Conservation (phyloP, 1,284 basidiomycete genomes). For the Ceratobasidium sp. region DNA sequence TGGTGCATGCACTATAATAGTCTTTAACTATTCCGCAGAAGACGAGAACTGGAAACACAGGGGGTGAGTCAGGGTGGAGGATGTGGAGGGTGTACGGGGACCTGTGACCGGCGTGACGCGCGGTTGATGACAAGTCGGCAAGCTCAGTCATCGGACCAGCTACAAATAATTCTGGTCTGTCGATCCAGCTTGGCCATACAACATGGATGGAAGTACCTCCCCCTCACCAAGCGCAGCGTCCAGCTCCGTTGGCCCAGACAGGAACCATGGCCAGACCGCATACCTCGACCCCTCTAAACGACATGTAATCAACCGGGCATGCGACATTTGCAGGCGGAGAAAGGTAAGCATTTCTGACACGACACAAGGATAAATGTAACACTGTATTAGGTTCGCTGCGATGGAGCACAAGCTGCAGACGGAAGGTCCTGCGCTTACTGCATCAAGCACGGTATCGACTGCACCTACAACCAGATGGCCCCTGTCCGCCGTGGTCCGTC, state of each 20-base stretch:
- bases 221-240: constrained; percentile 9
- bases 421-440: constrained; percentile 34
- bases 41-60: too few relatives aligned
- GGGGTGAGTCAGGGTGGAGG: constrained; percentile 13
- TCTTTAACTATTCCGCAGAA: too few relatives aligned
- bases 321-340: constrained; percentile 35
- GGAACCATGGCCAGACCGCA: not conserved
- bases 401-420: constrained; percentile 34
- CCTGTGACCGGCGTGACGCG: constrained; percentile 14
- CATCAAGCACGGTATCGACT: constrained; percentile 38
- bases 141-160: constrained; percentile 4
- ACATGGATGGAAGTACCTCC: constrained; percentile 29
- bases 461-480: constrained; percentile 40
- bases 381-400: constrained; percentile 24
- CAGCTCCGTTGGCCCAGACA: constrained; percentile 34
- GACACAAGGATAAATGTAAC: not conserved
- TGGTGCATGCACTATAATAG: too few relatives aligned
- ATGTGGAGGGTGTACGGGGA: not conserved
- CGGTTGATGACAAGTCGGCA: constrained; percentile 12
- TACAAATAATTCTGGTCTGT: constrained; percentile 39
- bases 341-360: constrained; percentile 22
- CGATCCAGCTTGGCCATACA: constrained; percentile 4
- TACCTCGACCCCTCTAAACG: constrained; percentile 35
- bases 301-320: constrained; percentile 35
- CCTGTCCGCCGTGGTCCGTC: constrained; percentile 32